Conservation (phyloP, 1,139 yeast species). For the Debaryomyces fabryi region DNA sequence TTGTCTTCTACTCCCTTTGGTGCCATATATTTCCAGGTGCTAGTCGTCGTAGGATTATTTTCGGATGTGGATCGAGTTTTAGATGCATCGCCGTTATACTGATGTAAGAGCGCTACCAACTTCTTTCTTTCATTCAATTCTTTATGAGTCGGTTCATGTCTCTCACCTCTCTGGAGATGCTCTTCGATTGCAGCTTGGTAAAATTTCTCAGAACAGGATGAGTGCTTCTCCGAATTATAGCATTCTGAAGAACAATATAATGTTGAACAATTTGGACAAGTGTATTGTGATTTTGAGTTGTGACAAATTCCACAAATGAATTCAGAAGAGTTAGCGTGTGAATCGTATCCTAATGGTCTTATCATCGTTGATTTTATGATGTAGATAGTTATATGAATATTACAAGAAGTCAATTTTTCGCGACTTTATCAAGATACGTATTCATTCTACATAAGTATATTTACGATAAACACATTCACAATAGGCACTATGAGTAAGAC, state of each 20-base stretch:
- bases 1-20: conserved; percentile 3
- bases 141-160: neutral
- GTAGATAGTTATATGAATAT: neutral
- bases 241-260: conserved; percentile 13
- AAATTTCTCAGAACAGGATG: conserved; percentile 11
- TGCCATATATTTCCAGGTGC: conserved; percentile 7
- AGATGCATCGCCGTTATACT: conserved; percentile 1
- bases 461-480: neutral
- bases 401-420: neutral
- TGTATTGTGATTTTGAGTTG: conserved; percentile 7
- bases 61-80: neutral
- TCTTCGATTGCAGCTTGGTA: conserved; percentile 5
- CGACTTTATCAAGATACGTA: neutral
- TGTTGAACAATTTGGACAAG: conserved; percentile 13
- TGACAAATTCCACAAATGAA: conserved; percentile 3
- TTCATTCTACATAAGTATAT: neutral
- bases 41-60: neutral
- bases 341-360: conserved; percentile 4
- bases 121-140: conserved; percentile 4
- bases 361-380: neutral
- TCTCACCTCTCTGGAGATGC: conserved; percentile 1
- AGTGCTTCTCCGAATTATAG: conserved; percentile 12
- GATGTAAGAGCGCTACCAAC: conserved; percentile 4
- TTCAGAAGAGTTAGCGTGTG: conserved; percentile 1
- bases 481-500: neutral